Evolutionary conservation across 2,329 filamentous ascomycete genomes (phyloP).

Genomic region (Colletotrichum destructivum): DNA sequence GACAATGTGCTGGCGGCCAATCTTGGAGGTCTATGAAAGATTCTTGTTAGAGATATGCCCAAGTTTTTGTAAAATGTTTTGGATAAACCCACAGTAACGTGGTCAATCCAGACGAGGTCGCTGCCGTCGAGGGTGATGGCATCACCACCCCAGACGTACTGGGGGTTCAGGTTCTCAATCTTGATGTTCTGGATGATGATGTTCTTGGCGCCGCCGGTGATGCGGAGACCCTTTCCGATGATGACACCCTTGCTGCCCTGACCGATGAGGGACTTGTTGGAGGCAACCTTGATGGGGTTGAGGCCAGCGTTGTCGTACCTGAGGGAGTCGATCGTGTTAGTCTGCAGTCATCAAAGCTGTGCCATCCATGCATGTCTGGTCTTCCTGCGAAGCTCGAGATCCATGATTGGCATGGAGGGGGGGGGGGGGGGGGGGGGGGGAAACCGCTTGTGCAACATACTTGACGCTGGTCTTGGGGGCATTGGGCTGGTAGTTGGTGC

Average conservation of each 20-base stretch:
- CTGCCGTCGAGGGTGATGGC: constrained; percentile 67
- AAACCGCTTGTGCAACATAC: constrained; percentile 10
- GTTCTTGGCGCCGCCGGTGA: constrained; percentile 63
- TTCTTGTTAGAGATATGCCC: too few species aligned
- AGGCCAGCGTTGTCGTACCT: constrained; percentile 66
- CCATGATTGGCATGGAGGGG: neutral
- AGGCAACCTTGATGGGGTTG: constrained; percentile 65
- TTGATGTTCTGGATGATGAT: constrained; percentile 70
- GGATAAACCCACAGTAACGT: constrained; percentile 53
- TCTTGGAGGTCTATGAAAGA: constrained; percentile 62
- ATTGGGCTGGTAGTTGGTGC: constrained; percentile 70
- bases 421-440: too few species aligned
- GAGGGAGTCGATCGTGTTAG: neutral
- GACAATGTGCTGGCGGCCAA: constrained; percentile 74
- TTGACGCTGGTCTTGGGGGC: constrained; percentile 62
- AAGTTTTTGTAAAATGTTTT: too few species aligned
- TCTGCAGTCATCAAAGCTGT: too few species aligned
- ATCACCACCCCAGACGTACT: constrained; percentile 74
- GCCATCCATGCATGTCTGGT: too few species aligned
- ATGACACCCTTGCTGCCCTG: constrained; percentile 68
- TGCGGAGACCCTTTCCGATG: constrained; percentile 70
- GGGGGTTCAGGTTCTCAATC: constrained; percentile 69
- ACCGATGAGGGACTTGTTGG: constrained; percentile 72
- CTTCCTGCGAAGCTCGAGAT: neutral
- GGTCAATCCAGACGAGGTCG: constrained; percentile 66